Base-by-base conservation (phyloP, 148 eudicot species). In the Spergularia marina region DNA sequence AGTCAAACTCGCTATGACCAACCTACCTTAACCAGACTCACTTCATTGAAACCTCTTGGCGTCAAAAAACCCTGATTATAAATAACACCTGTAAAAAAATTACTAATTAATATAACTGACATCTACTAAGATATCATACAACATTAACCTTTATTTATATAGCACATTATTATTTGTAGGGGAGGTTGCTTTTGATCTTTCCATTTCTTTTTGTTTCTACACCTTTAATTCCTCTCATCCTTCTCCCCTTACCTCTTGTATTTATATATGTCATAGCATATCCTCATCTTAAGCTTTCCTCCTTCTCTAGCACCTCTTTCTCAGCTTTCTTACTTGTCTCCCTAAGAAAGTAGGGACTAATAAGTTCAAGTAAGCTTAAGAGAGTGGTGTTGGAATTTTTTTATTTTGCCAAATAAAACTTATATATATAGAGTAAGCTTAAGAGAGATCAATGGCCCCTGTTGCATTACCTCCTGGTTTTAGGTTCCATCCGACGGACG, bases 391-490 rank as follows among this genome's bases (percentile, higher is more conserved):
- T 65, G 13, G 52, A 63, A 3, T 14, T 55, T 36, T 17, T 10
- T 17, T 44, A 44, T 3, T 44, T 44, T 44, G 49, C 10, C 8
- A 44, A 44, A 44, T 41, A 44, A 44, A 44, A 44, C 7, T 44
- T 44, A 44, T 44, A 44, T 6, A 44, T 44, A 44, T 6, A 9
- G 7, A 44, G 8, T 44, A 30, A 30, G 36, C 36, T 30, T 2
- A 44, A 44, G 39, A 18, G 0, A 10, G 77, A 72, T 79, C 66
- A 81, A 84, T 84, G 87, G 82, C 84, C 16, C 82, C 87, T 3
- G 83, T 84, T 70, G 75, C 86, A 81, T 77, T 82, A 52, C 87
- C 84, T 36, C 85, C 88, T 2, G 88, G 88, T 7, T 85, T 85
- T 47, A 68, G 88, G 10, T 85, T 85, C 72, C 88, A 85, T 40